phyloP scores from a whole-genome alignment of 768 basidiomycete species.

The Hericium erinaceus region DNA sequence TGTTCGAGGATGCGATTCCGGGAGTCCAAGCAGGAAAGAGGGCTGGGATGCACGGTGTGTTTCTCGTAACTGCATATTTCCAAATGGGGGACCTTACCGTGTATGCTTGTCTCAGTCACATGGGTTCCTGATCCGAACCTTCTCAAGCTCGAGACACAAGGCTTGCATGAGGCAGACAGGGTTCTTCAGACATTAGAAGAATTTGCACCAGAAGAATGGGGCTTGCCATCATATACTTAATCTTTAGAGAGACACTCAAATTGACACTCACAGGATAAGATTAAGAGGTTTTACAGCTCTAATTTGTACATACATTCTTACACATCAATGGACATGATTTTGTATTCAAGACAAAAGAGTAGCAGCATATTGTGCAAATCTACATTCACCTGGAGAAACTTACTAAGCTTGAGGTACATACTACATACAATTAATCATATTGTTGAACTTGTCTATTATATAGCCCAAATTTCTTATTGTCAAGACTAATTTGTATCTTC shows the following conservation, averaged over 20 bases:
- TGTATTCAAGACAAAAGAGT: too few species aligned
- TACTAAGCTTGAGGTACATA: too few species aligned
- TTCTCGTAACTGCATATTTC: neutral
- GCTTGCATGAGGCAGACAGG: constrained; percentile 34
- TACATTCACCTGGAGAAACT: too few species aligned
- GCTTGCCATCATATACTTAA: constrained; percentile 55
- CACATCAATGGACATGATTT: too few species aligned
- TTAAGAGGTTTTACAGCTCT: too few species aligned
- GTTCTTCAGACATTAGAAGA: constrained; percentile 53
- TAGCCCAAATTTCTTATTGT: neutral
- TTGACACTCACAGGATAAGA: too few species aligned
- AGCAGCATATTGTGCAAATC: too few species aligned
- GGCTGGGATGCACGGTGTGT: constrained; percentile 78
- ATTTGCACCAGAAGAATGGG: constrained; percentile 79
- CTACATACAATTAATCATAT: neutral
- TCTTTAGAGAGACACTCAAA: too few species aligned
- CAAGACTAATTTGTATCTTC: too few species aligned
- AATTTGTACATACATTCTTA: too few species aligned
- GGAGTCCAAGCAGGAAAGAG: constrained; percentile 76
- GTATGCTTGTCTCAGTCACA: constrained; percentile 38
- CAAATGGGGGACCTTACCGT: neutral
- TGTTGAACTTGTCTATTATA: neutral
- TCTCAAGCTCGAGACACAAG: constrained; percentile 31
- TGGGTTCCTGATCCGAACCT: constrained; percentile 81
- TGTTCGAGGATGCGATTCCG: constrained; percentile 75